These are phyloP conservation scores for Irpex lacteus DNA, from an alignment of 1,284 basidiomycete genomes.

Conservation along the genomic window DNA sequence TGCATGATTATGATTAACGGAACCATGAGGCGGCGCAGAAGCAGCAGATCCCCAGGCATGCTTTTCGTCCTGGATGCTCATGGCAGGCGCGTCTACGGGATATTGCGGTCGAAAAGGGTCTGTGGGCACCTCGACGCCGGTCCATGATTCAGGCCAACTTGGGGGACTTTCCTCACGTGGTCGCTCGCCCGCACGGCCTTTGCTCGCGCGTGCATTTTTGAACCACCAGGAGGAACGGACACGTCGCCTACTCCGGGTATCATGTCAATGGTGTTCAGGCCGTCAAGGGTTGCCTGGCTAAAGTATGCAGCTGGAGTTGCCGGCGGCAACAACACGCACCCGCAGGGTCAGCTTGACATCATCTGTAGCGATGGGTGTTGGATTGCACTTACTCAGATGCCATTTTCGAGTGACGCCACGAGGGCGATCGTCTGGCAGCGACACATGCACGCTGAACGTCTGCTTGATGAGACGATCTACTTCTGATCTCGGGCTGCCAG, in stretches of 20 bases:
- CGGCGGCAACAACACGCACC: not conserved
- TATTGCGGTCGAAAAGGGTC: constrained; percentile 18
- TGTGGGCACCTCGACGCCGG: constrained; percentile 16
- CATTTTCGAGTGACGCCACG: constrained; percentile 70
- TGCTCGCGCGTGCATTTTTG: constrained; percentile 68
- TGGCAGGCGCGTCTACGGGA: constrained; percentile 13
- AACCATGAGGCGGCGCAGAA: no score
- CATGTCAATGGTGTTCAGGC: constrained; percentile 63
- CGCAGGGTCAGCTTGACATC: not conserved
- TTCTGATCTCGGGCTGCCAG: constrained; percentile 25
- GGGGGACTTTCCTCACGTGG: constrained; percentile 22
- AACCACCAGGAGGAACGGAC: constrained; percentile 73
- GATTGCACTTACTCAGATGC: constrained; percentile 65
- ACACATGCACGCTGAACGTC: constrained; percentile 79
- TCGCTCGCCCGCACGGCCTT: constrained; percentile 51
- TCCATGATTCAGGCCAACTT: constrained; percentile 28
- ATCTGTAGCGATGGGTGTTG: not conserved
- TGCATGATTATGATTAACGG: not conserved
- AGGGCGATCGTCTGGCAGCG: constrained; percentile 61
- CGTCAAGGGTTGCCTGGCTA: constrained; percentile 68
- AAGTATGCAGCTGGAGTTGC: constrained; percentile 67
- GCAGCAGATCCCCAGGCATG: not conserved
- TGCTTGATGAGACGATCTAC: constrained; percentile 63
- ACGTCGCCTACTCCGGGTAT: constrained; percentile 62
- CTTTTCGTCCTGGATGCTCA: not conserved